phyloP scores from a whole-genome alignment of 768 basidiomycete genomes.

The Suillus placidus region DNA sequence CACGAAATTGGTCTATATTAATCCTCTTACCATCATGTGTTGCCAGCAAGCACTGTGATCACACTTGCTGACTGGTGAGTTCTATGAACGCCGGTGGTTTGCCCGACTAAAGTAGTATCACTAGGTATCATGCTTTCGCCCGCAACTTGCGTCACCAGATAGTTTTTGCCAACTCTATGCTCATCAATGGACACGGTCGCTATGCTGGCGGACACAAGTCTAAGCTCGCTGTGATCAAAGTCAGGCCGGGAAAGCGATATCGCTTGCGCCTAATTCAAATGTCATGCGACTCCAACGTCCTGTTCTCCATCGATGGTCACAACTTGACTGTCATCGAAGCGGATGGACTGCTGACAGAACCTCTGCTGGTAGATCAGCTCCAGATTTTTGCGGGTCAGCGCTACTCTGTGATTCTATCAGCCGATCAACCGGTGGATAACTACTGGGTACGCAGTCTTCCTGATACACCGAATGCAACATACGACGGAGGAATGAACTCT shows the following conservation, averaged over 20 bases:
- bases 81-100: neutral
- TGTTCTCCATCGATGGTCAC: conserved; percentile 50
- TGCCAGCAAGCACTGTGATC: conserved; percentile 42
- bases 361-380: conserved; percentile 43
- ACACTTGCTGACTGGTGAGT: conserved; percentile 43
- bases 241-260: conserved; percentile 37
- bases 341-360: conserved; percentile 44
- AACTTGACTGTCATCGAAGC: conserved; percentile 48
- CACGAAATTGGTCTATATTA: neutral
- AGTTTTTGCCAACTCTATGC: conserved; percentile 27
- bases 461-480: conserved; percentile 19
- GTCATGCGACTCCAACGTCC: conserved; percentile 46
- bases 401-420: conserved; percentile 34
- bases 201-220: conserved; percentile 33
- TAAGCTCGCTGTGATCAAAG: conserved; percentile 38
- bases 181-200: conserved; percentile 46
- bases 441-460: conserved; percentile 55
- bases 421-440: conserved; percentile 37
- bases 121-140: conserved; percentile 20
- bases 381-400: conserved; percentile 40
- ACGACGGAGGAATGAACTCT: conserved; percentile 49
- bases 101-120: neutral
- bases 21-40: neutral
- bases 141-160: conserved; percentile 26
- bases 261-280: conserved; percentile 40